Percentiles rank a stretch among this genome's conserved stretches.
Evolutionary conservation across 106 monocot species (phyloP).

Genomic region (Acorus calamus): DNA sequence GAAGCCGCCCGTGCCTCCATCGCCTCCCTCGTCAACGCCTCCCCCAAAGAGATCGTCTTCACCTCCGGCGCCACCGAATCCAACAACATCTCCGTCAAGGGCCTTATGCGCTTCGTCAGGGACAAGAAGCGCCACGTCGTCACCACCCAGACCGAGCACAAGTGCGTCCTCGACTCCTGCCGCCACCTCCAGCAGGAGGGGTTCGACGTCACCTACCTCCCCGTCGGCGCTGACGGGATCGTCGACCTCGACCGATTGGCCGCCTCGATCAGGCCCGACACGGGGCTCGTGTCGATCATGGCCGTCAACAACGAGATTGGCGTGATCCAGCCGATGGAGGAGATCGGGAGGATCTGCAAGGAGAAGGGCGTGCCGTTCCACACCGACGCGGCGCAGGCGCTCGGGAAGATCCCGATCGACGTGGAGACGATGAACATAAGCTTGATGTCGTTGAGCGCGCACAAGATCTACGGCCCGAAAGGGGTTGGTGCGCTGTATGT

Average conservation of each 20-base stretch:
- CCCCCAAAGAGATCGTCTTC: constrained; percentile 92
- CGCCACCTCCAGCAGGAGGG: constrained; percentile 94
- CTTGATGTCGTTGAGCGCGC: constrained; percentile 87
- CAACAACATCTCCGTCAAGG: constrained; percentile 96
- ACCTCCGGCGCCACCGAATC: constrained; percentile 99
- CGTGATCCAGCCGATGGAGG: constrained; percentile 86
- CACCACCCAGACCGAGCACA: constrained; percentile 99
- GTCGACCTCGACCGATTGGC: constrained; percentile 54
- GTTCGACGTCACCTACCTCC: constrained; percentile 85
- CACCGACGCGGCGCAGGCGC: constrained; percentile 89
- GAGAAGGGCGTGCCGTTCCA: constrained; percentile 70
- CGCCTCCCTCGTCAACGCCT: constrained; percentile 55
- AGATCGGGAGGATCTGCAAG: constrained; percentile 77
- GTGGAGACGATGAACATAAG: constrained; percentile 81
- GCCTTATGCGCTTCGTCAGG: constrained; percentile 73
- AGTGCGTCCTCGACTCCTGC: constrained; percentile 99
- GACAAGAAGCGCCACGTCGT: constrained; percentile 66
- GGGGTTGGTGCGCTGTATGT: constrained; percentile 87
- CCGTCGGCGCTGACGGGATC: constrained; percentile 69
- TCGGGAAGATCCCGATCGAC: constrained; percentile 86
- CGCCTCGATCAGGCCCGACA: constrained; percentile 70
- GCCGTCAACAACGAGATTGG: constrained; percentile 98
- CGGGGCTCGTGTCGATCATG: constrained; percentile 90
- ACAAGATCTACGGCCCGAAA: constrained; percentile 97
- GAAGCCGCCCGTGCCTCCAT: constrained; percentile 72